phyloP scores from a whole-genome alignment of 1,139 yeast genomes.

The Nematodospora anomalae region DNA sequence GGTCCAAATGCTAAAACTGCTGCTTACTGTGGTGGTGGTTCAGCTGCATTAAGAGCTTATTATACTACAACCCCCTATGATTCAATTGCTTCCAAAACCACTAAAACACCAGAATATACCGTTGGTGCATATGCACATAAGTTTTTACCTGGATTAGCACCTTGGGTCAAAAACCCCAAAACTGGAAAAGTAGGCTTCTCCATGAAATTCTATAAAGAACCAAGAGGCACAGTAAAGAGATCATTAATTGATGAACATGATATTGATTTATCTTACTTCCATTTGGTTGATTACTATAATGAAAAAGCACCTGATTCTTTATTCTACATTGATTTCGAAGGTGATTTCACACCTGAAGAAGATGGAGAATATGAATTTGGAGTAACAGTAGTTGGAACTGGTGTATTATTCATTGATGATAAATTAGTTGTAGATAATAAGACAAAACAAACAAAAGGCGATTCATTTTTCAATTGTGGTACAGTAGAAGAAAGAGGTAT shows the following conservation, averaged over 20 bases:
- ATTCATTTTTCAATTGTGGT: conserved; percentile 46
- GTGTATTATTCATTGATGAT: conserved; percentile 49
- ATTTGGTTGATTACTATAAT: conserved; percentile 49
- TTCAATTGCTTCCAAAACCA: conserved; percentile 24
- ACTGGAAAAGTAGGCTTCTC: conserved; percentile 45
- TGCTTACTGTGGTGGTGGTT: conserved; percentile 37
- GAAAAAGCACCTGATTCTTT: conserved; percentile 22
- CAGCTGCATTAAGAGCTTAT: conserved; percentile 31
- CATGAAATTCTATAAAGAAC: conserved; percentile 35
- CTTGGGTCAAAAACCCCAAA: conserved; percentile 20
- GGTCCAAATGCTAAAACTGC: conserved; percentile 36
- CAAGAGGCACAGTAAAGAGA: conserved; percentile 19
- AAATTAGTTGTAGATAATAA: conserved; percentile 56
- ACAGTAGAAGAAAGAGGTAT: conserved; percentile 48
- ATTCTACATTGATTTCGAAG: conserved; percentile 44
- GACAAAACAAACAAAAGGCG: conserved; percentile 49
- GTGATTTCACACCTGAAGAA: conserved; percentile 46
- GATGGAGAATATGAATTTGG: conserved; percentile 54
- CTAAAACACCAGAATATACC: conserved; percentile 18
- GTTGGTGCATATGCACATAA: conserved; percentile 25
- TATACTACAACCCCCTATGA: conserved; percentile 34
- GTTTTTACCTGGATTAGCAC: conserved; percentile 30
- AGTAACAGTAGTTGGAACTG: conserved; percentile 52
- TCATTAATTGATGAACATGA: conserved; percentile 36
- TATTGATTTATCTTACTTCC: conserved; percentile 33